Conservation (phyloP, 495 filamentous ascomycete species). For the Beverwykella pulmonaria region DNA sequence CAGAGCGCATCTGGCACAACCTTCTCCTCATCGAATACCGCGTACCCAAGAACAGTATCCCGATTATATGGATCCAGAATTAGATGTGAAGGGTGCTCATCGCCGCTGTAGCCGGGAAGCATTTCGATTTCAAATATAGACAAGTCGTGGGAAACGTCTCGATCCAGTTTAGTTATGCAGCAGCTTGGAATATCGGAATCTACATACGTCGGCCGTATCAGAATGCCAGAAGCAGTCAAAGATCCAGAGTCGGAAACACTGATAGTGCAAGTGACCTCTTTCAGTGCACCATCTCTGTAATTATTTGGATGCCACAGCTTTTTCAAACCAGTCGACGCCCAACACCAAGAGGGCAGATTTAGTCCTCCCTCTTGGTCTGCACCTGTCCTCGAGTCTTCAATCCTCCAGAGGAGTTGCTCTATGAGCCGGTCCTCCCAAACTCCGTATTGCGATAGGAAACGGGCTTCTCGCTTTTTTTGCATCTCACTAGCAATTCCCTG, state of each 20-base stretch:
- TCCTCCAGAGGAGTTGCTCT: neutral
- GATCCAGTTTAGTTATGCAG: neutral
- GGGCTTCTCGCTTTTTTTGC: neutral
- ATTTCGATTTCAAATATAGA: neutral
- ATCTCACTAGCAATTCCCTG: neutral
- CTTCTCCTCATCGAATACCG: neutral
- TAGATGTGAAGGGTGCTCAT: neutral
- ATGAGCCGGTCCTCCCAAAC: conserved; percentile 3
- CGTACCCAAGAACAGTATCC: neutral
- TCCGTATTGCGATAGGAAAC: neutral
- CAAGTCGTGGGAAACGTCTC: neutral
- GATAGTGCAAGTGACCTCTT: neutral
- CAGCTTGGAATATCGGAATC: neutral
- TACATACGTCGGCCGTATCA: neutral
- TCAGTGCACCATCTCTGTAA: neutral
- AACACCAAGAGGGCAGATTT: conserved; percentile 6
- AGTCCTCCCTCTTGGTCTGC: neutral
- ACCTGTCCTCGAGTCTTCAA: neutral
- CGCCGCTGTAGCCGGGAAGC: neutral
- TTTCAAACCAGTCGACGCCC: neutral
- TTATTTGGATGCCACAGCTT: neutral
- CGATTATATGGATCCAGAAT: neutral
- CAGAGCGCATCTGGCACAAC: neutral
- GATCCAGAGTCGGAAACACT: neutral
- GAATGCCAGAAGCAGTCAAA: neutral